These are phyloP conservation scores for Metschnikowia arizonensis DNA, from an alignment of 805 yeast species.

Conservation along the genomic window DNA sequence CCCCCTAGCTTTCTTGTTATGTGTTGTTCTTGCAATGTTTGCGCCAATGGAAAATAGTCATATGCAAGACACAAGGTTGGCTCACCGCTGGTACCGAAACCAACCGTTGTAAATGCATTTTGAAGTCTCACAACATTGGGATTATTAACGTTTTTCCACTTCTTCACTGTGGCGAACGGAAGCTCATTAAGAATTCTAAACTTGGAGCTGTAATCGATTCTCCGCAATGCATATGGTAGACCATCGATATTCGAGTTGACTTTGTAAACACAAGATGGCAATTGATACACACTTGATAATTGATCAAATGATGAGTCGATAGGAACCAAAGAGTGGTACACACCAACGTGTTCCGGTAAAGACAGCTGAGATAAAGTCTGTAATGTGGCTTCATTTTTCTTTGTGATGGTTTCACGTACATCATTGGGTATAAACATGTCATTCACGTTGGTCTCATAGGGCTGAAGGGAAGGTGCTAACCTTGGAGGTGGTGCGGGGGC, in stretches of 20 bases:
- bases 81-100: conserved; percentile 64
- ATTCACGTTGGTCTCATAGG: conserved; percentile 68
- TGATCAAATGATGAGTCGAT: conserved; percentile 49
- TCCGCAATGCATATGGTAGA: conserved; percentile 65
- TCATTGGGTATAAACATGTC: conserved; percentile 69
- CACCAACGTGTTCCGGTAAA: conserved; percentile 56
- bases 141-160: conserved; percentile 56
- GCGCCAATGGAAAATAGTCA: conserved; percentile 79
- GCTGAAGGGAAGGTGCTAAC: conserved; percentile 51
- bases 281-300: conserved; percentile 43
- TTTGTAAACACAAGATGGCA: conserved; percentile 64
- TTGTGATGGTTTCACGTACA: conserved; percentile 64
- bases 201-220: conserved; percentile 47
- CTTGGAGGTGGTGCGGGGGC: conserved; percentile 88
- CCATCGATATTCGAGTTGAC: conserved; percentile 80
- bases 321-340: conserved; percentile 80
- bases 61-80: conserved; percentile 68
- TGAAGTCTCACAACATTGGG: conserved; percentile 63
- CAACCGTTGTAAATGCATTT: conserved; percentile 83
- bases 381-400: conserved; percentile 75
- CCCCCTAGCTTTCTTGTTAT: conserved; percentile 41
- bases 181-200: conserved; percentile 43
- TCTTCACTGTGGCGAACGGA: conserved; percentile 56
- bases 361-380: conserved; percentile 51
- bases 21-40: conserved; percentile 68